phyloP scores from a whole-genome alignment of 2,329 filamentous ascomycete species.

The Cryphonectria naterciae region DNA sequence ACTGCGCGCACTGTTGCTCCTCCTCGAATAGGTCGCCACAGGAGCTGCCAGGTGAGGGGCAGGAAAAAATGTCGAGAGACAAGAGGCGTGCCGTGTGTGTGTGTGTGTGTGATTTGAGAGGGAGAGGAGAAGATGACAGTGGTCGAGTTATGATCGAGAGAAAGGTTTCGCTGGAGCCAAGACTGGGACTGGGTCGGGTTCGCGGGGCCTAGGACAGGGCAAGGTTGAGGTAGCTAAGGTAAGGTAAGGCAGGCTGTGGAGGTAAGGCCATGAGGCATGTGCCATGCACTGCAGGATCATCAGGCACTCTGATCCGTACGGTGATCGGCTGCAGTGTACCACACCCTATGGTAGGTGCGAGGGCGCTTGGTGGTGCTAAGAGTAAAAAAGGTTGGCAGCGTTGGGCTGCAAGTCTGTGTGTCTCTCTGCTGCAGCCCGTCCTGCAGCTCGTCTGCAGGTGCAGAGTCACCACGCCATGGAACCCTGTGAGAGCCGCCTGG shows the following conservation, averaged over 20 bases:
- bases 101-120: not conserved
- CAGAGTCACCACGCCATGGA: constrained; percentile 15
- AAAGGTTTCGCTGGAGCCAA: not conserved
- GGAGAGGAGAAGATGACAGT: not conserved
- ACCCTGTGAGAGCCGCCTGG: constrained; percentile 20
- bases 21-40: constrained; percentile 11
- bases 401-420: constrained; percentile 26
- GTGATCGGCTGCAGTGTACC: constrained; percentile 7
- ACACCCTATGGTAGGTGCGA: not conserved
- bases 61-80: not conserved
- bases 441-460: constrained; percentile 28
- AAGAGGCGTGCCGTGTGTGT: not conserved
- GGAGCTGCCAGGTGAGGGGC: not conserved
- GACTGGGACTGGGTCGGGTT: not conserved
- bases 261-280: constrained; percentile 24
- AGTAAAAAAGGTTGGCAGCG: constrained; percentile 16
- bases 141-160: constrained; percentile 1
- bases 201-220: constrained; percentile 4
- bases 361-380: constrained; percentile 15
- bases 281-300: constrained; percentile 23
- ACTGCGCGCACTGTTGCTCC: constrained; percentile 14
- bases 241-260: constrained; percentile 7
- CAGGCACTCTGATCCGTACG: constrained; percentile 17
- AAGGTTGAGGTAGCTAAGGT: not conserved
- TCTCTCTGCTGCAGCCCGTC: constrained; percentile 1